Base-by-base conservation (phyloP, 306 rosid species). In the Dryas drummondii region DNA sequence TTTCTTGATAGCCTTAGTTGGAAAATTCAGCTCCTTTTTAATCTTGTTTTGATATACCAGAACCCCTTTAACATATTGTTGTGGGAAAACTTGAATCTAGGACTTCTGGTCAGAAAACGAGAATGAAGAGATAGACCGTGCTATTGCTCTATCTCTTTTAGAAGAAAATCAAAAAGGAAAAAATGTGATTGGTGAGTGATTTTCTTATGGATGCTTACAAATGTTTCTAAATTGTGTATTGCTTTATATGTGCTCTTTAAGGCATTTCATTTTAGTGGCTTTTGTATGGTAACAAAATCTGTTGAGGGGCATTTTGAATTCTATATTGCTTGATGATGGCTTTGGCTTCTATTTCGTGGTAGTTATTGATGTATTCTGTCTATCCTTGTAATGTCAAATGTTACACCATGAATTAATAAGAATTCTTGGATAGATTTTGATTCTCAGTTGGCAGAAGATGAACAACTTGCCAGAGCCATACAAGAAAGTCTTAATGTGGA, bases 381-480 rank as follows among this genome's bases (percentile, higher is more conserved):
- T 10, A 11, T 49, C 56, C 59, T 51, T 77, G 15, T 42, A 17
- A 65, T 37, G 17, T 51, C 32, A 65, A 42, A 57, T 64, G 73
- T 50, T n/a, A 11, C 45, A 42, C 10, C 42, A 75, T 62, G 54
- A 66, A 68, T 26, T 59, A 40, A 50, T 48, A 4, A 14, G 59
- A 70, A 66, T 55, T 46, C 6, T 6, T 83, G 78, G 82, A 50
- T 70, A 82, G 89, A 78, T 79, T 69, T 5, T 63, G 82, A 76
- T 79, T 88, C 85, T 75, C 98, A 86, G 76, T 76, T 89, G 81
- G 88, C 88, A 75, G 98, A 93, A 68, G 98, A 93, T 76, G 98
- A 88, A 75, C 97, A 77, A 76, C 97, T 93, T 75, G 98, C 98
- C 68, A 85, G 88, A 83, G 98, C 96, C 56, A 37, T 93, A 70